Conservation (phyloP, 2,329 filamentous ascomycete genomes). For the Colletotrichum acutatum region DNA sequence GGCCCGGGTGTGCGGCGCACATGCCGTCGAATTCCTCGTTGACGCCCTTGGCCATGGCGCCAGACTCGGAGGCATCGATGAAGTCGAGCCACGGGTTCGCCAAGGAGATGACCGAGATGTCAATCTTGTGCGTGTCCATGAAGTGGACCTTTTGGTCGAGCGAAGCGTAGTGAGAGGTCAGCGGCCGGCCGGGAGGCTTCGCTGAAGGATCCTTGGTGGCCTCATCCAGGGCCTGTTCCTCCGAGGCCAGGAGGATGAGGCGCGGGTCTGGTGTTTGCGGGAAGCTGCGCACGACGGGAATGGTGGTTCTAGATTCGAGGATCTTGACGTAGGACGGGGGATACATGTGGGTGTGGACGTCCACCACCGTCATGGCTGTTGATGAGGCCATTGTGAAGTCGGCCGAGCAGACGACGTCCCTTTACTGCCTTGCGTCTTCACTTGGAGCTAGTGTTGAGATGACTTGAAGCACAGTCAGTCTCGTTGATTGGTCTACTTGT, state of each 20-base stretch:
- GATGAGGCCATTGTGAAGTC: constrained; percentile 47
- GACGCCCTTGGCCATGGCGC: constrained; percentile 71
- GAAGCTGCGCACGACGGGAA: constrained; percentile 79
- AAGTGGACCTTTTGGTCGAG: constrained; percentile 84
- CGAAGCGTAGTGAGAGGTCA: constrained; percentile 86
- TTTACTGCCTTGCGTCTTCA: background rate
- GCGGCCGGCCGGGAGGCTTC: constrained; percentile 79
- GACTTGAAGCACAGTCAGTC: background rate
- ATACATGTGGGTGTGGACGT: constrained; percentile 79
- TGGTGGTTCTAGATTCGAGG: constrained; percentile 67
- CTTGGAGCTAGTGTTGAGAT: background rate
- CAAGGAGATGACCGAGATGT: constrained; percentile 85
- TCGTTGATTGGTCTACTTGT: background rate
- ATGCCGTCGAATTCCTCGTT: constrained; percentile 82
- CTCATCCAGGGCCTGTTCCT: constrained; percentile 58
- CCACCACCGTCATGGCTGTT: constrained; percentile 60
- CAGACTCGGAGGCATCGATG: constrained; percentile 69
- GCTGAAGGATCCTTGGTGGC: constrained; percentile 64
- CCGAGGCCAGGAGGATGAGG: constrained; percentile 71
- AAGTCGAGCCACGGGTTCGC: constrained; percentile 98
- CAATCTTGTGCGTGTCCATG: constrained; percentile 87
- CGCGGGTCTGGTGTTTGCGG: constrained; percentile 66
- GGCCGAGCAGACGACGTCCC: background rate
- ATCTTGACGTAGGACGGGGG: constrained; percentile 71
- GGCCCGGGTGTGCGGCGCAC: constrained; percentile 73